These are phyloP conservation scores for Pythium insidiosum DNA, from an alignment of 352 stramenopile genomes.

Conservation along the genomic window DNA sequence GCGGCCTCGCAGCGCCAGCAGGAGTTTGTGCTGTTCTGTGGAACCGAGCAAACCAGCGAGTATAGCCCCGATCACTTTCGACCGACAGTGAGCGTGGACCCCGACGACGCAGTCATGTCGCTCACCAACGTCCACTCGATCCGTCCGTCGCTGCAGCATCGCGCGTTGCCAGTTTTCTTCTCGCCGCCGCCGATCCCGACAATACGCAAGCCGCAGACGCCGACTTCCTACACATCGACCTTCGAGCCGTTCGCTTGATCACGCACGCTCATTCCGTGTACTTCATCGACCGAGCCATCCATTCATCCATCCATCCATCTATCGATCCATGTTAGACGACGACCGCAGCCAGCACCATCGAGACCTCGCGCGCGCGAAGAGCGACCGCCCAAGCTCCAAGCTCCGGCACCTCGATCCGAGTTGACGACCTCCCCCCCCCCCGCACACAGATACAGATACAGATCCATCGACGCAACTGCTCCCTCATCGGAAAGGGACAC, in stretches of 20 bases:
- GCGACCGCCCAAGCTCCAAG: no score
- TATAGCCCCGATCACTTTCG: no score
- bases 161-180: slow-evolving; percentile 62
- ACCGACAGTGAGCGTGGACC: slow-evolving; percentile 29
- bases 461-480: no score
- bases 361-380: not conserved
- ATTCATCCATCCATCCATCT: not conserved
- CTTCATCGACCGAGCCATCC: not conserved
- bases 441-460: no score
- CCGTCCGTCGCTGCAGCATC: slow-evolving; percentile 39
- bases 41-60: slow-evolving; percentile 40
- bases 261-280: not conserved
- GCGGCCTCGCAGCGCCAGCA: no score
- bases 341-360: not conserved
- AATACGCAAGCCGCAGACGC: slow-evolving; percentile 17
- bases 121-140: slow-evolving; percentile 39
- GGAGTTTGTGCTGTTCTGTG: slow-evolving; percentile 57
- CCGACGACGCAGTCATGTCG: slow-evolving; percentile 13
- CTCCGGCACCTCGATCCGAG: no score
- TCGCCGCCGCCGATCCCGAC: slow-evolving; percentile 21
- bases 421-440: no score
- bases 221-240: slow-evolving; percentile 16
- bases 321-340: not conserved
- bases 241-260: not conserved
- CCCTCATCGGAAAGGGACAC: not conserved